phyloP scores from a whole-genome alignment of 306 rosid genomes.

The Luffa aegyptiaca region DNA sequence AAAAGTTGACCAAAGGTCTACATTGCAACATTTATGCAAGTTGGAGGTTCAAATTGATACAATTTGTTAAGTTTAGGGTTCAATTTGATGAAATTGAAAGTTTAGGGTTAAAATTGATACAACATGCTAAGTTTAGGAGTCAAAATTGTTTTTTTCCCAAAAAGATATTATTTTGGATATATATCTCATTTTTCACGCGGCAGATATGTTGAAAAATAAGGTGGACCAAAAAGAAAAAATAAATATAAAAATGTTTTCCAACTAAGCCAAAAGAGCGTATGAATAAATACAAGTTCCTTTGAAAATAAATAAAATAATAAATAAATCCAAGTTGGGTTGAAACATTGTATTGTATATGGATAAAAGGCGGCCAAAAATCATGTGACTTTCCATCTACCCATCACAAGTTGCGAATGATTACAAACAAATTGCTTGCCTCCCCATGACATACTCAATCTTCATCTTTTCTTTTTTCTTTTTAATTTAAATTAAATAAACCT shows the following conservation, averaged over 20 bases:
- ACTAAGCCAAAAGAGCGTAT: not conserved
- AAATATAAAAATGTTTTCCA: not conserved
- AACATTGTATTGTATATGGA: not conserved
- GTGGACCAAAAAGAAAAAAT: not conserved
- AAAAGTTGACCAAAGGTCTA: too few relatives aligned
- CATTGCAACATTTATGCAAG: too few relatives aligned
- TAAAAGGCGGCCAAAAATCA: not conserved
- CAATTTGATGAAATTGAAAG: too few relatives aligned
- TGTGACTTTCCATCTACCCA: constrained; percentile 5
- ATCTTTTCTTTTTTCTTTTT: not conserved
- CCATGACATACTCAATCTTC: not conserved
- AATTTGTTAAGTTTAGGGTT: too few relatives aligned
- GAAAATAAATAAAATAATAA: too few relatives aligned
- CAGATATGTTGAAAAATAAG: not conserved
- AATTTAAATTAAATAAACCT: not conserved
- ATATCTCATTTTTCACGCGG: not conserved
- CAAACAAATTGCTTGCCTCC: not conserved
- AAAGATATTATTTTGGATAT: not conserved
- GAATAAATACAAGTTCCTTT: not conserved
- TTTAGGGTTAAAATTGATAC: too few relatives aligned
- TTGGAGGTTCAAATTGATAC: too few relatives aligned
- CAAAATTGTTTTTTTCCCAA: too few relatives aligned
- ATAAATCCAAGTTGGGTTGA: not conserved
- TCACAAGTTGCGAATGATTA: constrained; percentile 6
- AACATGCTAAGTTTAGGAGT: too few relatives aligned